These are phyloP conservation scores for Nicotiana tomentosiformis DNA, from an alignment of 257 asterid genomes.

Conservation along the genomic window DNA sequence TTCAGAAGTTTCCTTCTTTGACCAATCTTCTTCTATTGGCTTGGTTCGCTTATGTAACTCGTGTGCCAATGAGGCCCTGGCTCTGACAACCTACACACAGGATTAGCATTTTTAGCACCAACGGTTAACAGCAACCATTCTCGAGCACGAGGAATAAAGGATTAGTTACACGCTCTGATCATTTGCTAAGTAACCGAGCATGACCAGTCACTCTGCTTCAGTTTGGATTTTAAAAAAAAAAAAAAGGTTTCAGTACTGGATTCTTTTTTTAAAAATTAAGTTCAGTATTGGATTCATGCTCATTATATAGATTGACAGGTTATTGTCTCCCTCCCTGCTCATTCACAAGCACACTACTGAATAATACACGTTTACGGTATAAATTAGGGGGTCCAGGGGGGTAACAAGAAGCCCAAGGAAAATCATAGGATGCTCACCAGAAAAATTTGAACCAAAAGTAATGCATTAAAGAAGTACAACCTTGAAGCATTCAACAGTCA, in stretches of 20 bases:
- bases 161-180: background rate
- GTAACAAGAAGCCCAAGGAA: background rate
- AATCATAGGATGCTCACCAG: background rate
- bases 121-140: background rate
- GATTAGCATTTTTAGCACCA: background rate
- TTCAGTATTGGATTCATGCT: background rate
- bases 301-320: background rate
- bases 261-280: too few species aligned
- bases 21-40: constrained; percentile 23
- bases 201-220: background rate
- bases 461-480: background rate
- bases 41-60: constrained; percentile 40
- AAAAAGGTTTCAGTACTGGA: too few species aligned
- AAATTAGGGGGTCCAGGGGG: background rate
- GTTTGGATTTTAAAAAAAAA: background rate
- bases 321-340: background rate
- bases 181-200: background rate
- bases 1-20: constrained; percentile 22
- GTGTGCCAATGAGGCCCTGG: constrained; percentile 58
- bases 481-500: background rate
- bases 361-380: background rate
- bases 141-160: background rate
- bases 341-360: background rate
- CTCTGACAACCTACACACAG: constrained; percentile 53
- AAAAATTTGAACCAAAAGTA: background rate